These are phyloP conservation scores for Cystobasidium onofrii DNA, from an alignment of 768 basidiomycete genomes.

Conservation along the genomic window DNA sequence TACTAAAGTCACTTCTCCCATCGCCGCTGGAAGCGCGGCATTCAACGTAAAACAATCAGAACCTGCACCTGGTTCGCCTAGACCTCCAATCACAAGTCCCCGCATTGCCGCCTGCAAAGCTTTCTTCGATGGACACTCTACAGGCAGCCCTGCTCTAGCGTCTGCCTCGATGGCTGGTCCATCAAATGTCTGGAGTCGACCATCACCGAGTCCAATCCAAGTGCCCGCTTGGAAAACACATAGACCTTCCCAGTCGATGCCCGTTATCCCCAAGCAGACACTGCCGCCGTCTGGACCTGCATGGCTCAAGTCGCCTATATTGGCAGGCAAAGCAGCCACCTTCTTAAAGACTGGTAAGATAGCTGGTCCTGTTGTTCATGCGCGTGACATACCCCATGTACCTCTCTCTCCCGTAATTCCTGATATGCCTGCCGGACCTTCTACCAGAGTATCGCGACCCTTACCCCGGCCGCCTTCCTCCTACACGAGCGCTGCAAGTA, in stretches of 20 bases:
- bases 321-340: background rate
- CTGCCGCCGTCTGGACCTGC: background rate
- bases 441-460: background rate
- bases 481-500: background rate
- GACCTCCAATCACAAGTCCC: background rate
- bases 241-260: constrained; percentile 3
- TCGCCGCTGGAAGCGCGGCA: background rate
- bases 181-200: background rate
- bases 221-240: background rate
- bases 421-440: background rate
- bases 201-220: background rate
- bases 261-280: background rate
- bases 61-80: background rate
- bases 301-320: background rate
- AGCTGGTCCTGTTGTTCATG: background rate
- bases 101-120: background rate
- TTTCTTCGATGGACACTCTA: background rate
- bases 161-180: background rate
- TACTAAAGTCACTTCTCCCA: background rate
- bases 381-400: too few relatives aligned
- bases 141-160: background rate
- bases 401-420: background rate
- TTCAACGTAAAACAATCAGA: background rate
- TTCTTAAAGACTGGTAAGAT: background rate
- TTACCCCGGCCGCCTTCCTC: background rate